Base-by-base conservation (phyloP, 1,139 yeast genomes). In the Yamadazyma mexicana region DNA sequence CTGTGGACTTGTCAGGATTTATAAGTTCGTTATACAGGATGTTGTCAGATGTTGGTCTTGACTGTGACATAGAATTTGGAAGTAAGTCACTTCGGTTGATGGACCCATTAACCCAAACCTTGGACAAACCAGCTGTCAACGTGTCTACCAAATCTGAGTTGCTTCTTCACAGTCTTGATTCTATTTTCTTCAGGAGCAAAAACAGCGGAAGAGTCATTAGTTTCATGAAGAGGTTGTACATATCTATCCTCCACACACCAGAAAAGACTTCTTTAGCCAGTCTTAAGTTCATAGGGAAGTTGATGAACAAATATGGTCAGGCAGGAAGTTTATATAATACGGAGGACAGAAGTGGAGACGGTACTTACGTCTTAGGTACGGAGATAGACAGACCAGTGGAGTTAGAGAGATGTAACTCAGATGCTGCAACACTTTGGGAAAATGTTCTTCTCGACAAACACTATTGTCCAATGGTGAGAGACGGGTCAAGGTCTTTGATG, bases 341-440 rank as follows among this genome's bases (percentile, higher is more conserved):
- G 1, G 96, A 89, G 39, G 98, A 92, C 55, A 75, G 94, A 50
- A 59, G 63, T 40, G 75, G 75, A 12, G 76, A 70, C 42, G 87
- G 87, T 12, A 78, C 83, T 46, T 96, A 96, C 40, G 69, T 73
- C 5, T 83, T 84, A 55, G 79, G 81, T 26, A 72, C 83, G 50
- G 88, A 83, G 39, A 76, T 76, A 33, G 58, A 57, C 33, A 52
- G 62, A 38, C 73, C 66, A 40, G 69, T 72, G 5, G 83, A 79
- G 35, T 79, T 88, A 8, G 88, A 85, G 50, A 79, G 94, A 59
- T 70, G 86, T 50, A 89, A 91, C 55, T 77, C 95, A 3, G 91
- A 83, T 37, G 94, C 94, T 11, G 95, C 97, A 1, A 84, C 89
- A 0, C 66, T 91, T 35, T 92, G 96, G 95, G 98, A 92, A 56